Percentiles rank a stretch among this genome's conserved stretches.
phyloP scores from a whole-genome alignment of 116 monocot genomes.

The Trichopus zeylanicus region DNA sequence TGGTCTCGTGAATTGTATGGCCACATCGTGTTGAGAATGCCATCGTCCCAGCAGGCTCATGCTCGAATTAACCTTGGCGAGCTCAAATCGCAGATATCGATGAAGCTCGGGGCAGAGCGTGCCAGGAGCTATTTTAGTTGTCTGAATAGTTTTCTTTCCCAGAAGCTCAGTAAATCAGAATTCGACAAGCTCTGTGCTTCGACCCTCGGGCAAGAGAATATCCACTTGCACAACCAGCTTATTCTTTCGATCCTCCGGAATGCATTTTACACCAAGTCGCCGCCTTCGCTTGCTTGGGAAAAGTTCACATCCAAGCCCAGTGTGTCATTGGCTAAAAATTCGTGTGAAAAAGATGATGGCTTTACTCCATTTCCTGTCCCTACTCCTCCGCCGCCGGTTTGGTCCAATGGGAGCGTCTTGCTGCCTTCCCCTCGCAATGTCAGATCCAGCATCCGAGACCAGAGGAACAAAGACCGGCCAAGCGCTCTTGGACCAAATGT shows the following conservation, averaged over 20 bases:
- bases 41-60: constrained; percentile 10
- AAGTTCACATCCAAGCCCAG: background rate
- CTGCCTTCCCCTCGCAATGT: constrained; percentile 29
- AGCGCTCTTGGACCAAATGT: constrained; percentile 54
- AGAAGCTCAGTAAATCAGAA: constrained; percentile 51
- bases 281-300: constrained; percentile 20
- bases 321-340: constrained; percentile 1
- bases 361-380: background rate
- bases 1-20: constrained; percentile 12
- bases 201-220: constrained; percentile 58
- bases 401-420: constrained; percentile 46
- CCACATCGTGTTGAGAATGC: constrained; percentile 25
- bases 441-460: constrained; percentile 16
- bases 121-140: constrained; percentile 44
- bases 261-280: constrained; percentile 45
- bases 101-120: constrained; percentile 49
- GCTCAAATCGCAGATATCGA: constrained; percentile 53
- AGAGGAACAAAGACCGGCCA: constrained; percentile 29
- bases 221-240: constrained; percentile 74
- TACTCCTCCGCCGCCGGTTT: constrained; percentile 2
- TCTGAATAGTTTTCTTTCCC: constrained; percentile 44
- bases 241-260: constrained; percentile 59
- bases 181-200: constrained; percentile 51
- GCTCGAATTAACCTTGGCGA: constrained; percentile 55
- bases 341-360: background rate